These are phyloP conservation scores for Saccharomyces hybrid DNA, from an alignment of 1,139 yeast species.

Conservation along the genomic window DNA sequence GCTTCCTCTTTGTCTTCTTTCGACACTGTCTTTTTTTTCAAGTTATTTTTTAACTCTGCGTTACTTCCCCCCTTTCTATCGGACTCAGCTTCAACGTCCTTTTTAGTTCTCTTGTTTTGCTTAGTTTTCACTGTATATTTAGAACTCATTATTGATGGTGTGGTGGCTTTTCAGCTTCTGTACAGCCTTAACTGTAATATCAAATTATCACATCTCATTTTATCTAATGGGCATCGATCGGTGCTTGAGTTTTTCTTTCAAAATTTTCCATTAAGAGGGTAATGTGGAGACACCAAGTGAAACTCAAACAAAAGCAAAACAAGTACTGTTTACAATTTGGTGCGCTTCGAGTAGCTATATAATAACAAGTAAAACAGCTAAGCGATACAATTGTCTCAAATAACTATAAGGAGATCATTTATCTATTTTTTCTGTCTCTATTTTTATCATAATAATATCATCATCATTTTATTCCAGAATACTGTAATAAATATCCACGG, in stretches of 20 bases:
- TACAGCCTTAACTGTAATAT: not conserved
- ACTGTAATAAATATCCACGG: not conserved
- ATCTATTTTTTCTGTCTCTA: not conserved
- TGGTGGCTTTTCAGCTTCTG: not conserved
- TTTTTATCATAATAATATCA: too few relatives aligned
- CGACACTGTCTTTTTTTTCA: constrained; percentile 3
- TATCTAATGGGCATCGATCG: constrained; percentile 3
- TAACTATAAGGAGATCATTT: too few relatives aligned
- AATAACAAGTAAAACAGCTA: not conserved
- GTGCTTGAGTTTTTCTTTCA: not conserved
- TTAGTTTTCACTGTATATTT: not conserved
- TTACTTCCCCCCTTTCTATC: not conserved
- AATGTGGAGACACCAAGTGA: not conserved
- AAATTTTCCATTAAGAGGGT: not conserved
- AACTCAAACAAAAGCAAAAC: not conserved
- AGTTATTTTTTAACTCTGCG: not conserved
- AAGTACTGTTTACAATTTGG: not conserved
- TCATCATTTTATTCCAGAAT: not conserved
- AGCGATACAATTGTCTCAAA: too few relatives aligned
- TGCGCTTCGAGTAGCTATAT: not conserved
- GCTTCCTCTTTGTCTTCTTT: constrained; percentile 13
- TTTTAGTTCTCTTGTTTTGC: not conserved
- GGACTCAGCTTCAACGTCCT: not conserved
- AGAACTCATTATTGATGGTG: not conserved
- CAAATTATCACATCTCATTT: not conserved